phyloP scores from a whole-genome alignment of 1,284 basidiomycete genomes.

The Pisolithus thermaeus region DNA sequence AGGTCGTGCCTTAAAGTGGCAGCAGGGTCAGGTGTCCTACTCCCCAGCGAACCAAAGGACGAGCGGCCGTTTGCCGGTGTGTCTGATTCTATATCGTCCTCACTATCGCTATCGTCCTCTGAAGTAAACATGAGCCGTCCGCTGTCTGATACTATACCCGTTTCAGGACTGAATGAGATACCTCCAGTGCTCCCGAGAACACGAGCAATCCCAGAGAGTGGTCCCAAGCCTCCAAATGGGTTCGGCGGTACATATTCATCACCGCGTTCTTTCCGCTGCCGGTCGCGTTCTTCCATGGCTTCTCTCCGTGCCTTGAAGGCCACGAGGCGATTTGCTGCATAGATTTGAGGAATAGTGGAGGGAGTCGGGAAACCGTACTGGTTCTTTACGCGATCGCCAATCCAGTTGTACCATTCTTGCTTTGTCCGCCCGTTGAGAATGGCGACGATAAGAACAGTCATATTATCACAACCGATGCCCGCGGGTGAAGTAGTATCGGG shows the following conservation, averaged over 20 bases:
- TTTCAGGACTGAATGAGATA: slow-evolving; percentile 51
- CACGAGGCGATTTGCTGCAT: slow-evolving; percentile 52
- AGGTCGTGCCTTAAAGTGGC: slow-evolving; percentile 54
- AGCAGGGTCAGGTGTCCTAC: slow-evolving; percentile 43
- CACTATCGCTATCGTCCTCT: slow-evolving; percentile 53
- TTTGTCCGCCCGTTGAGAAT: slow-evolving; percentile 82
- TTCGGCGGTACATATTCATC: slow-evolving; percentile 20
- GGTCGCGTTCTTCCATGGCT: slow-evolving; percentile 49
- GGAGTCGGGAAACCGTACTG: slow-evolving; percentile 74
- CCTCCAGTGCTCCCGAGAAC: slow-evolving; percentile 47
- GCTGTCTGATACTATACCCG: slow-evolving; percentile 42
- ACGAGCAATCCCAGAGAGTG: slow-evolving; percentile 37
- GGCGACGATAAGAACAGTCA: slow-evolving; percentile 93
- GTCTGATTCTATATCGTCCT: slow-evolving; percentile 38
- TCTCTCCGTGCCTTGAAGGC: slow-evolving; percentile 55
- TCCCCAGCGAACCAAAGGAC: slow-evolving; percentile 45
- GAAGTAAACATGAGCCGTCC: slow-evolving; percentile 54
- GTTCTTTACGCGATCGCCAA: slow-evolving; percentile 78
- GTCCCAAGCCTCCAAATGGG: slow-evolving; percentile 23
- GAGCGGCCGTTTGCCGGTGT: slow-evolving; percentile 32
- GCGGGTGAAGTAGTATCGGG: slow-evolving; percentile 88
- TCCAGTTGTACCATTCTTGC: slow-evolving; percentile 92
- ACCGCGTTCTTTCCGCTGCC: slow-evolving; percentile 39
- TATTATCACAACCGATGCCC: slow-evolving; percentile 98
- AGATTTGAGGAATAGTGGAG: slow-evolving; percentile 59